These are phyloP conservation scores for Alloteropsis semialata DNA, from an alignment of 176 grass and related monocot species.

Conservation along the genomic window DNA sequence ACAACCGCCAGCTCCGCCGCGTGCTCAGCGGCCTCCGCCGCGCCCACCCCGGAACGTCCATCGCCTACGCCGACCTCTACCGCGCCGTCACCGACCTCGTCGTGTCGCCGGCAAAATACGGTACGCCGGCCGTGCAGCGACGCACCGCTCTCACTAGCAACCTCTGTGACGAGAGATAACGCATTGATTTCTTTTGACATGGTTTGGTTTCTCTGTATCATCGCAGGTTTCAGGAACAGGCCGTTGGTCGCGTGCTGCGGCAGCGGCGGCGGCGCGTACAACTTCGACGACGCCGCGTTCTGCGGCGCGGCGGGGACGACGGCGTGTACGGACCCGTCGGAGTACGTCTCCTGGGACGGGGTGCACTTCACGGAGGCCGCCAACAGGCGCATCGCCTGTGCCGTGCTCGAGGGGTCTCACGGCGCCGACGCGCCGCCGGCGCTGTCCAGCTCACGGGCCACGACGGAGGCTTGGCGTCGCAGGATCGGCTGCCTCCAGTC, in stretches of 20 bases:
- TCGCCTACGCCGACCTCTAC: slow-evolving; percentile 69
- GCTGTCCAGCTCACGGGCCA: background rate
- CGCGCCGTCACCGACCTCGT: slow-evolving; percentile 23
- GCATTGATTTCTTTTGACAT: background rate
- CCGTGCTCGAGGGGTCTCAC: background rate
- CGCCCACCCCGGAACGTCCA: slow-evolving; percentile 16
- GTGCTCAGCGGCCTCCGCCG: slow-evolving; percentile 18
- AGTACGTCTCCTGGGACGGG: slow-evolving; percentile 5
- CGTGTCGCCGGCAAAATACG: slow-evolving; percentile 12
- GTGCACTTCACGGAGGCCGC: slow-evolving; percentile 27
- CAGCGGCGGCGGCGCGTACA: slow-evolving; percentile 6
- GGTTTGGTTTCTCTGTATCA: background rate
- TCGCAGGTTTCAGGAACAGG: background rate
- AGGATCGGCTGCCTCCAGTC: background rate
- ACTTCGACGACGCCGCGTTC: background rate
- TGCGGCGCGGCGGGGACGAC: background rate
- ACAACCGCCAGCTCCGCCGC: slow-evolving; percentile 46
- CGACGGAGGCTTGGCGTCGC: background rate
- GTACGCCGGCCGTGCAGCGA: background rate
- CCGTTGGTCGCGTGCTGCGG: slow-evolving; percentile 47
- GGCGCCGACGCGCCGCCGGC: background rate
- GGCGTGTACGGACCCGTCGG: slow-evolving; percentile 12
- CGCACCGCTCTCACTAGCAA: background rate
- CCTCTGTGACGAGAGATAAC: background rate
- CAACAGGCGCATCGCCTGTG: background rate